A percentile compares a stretch with the other conserved stretches of the same genome.
phyloP scores from a whole-genome alignment of 495 filamentous ascomycete species.

The Penicillium chermesinum region DNA sequence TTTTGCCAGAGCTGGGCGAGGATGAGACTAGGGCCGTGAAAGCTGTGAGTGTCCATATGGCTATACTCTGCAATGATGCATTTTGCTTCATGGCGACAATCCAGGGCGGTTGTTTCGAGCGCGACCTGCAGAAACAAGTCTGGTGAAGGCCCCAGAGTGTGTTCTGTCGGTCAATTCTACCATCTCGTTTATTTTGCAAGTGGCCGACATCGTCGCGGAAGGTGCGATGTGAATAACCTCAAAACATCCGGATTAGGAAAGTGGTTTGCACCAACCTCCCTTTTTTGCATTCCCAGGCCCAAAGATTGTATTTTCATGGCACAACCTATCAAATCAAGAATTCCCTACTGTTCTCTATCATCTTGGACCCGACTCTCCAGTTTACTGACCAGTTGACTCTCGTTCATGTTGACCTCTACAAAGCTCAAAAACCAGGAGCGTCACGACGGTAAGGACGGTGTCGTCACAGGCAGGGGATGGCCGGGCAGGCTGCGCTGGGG shows the following conservation, averaged over 20 bases:
- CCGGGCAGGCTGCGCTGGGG: not conserved
- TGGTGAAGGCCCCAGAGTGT: not conserved
- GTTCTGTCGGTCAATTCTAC: not conserved
- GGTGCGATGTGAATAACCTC: not conserved
- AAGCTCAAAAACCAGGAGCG: not conserved
- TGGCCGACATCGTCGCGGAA: not conserved
- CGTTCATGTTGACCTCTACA: not conserved
- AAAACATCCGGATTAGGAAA: not conserved
- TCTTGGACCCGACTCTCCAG: not conserved
- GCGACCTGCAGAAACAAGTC: not conserved
- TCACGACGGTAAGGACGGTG: not conserved
- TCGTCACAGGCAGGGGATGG: not conserved
- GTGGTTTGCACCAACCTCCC: not conserved
- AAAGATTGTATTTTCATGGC: not conserved
- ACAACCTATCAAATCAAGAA: not conserved
- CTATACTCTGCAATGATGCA: not conserved
- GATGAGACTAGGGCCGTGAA: constrained; percentile 2
- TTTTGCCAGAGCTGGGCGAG: not conserved
- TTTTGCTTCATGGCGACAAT: constrained; percentile 12
- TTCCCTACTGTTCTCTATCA: not conserved
- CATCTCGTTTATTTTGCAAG: not conserved
- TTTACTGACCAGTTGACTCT: not conserved
- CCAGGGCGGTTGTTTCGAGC: too few species aligned
- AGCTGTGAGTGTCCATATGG: not conserved
- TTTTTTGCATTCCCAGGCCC: not conserved